Evolutionary conservation across 495 filamentous ascomycete species (phyloP).

Genomic region (Xylaria bambusicola): DNA sequence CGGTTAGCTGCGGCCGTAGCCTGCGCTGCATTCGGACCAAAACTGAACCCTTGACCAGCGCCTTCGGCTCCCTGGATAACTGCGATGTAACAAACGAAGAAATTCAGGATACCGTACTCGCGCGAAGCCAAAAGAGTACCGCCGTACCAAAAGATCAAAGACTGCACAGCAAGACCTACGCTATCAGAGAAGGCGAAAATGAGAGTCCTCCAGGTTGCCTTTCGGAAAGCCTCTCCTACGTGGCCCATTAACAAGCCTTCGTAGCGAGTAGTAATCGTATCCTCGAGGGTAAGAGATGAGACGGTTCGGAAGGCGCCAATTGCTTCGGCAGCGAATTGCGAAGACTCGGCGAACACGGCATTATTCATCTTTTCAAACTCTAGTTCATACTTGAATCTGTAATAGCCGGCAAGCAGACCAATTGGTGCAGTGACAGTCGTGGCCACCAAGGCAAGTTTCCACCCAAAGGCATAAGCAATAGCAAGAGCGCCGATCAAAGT

Average conservation of each 20-base stretch:
- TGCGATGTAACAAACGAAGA: slow-evolving; percentile 51
- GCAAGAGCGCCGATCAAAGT: slow-evolving; percentile 49
- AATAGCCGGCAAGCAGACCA: slow-evolving; percentile 50
- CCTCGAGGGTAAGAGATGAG: slow-evolving; percentile 56
- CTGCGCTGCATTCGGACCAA: slow-evolving; percentile 53
- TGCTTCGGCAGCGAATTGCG: slow-evolving; percentile 62
- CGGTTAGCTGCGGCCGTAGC: slow-evolving; percentile 47
- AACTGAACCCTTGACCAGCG: slow-evolving; percentile 48
- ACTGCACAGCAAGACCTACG: slow-evolving; percentile 44
- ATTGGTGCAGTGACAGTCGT: slow-evolving; percentile 53
- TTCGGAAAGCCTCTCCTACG: slow-evolving; percentile 43
- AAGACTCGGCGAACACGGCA: slow-evolving; percentile 58
- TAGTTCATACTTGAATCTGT: slow-evolving; percentile 55
- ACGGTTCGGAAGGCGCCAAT: slow-evolving; percentile 63
- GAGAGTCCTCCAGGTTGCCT: slow-evolving; percentile 45
- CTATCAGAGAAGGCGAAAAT: slow-evolving; percentile 50
- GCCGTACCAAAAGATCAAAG: slow-evolving; percentile 55
- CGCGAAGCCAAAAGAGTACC: slow-evolving; percentile 39
- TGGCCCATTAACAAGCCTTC: slow-evolving; percentile 40
- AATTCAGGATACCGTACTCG: slow-evolving; percentile 41
- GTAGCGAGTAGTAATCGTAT: slow-evolving; percentile 52
- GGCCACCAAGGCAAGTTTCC: slow-evolving; percentile 58
- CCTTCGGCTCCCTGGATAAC: slow-evolving; percentile 50
- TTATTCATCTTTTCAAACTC: slow-evolving; percentile 59
- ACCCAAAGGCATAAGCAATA: slow-evolving; percentile 58